Evolutionary conservation across 2,329 filamentous ascomycete genomes (phyloP).

Genomic region (Paecilomyces sp.): DNA sequence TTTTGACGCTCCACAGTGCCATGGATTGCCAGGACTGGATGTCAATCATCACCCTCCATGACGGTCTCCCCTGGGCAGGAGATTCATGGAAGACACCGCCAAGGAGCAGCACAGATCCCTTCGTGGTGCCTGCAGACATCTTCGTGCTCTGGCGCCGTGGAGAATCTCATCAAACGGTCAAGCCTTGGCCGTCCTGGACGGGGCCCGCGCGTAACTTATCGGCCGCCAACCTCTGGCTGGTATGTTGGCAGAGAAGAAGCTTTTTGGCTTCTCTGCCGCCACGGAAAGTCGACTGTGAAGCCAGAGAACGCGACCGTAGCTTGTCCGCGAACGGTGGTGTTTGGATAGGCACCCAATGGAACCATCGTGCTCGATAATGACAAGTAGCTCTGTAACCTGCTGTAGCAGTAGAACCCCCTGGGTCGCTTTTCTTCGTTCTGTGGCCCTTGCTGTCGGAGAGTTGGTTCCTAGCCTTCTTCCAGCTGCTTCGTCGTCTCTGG

Average conservation of each 20-base stretch:
- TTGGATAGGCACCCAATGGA: background rate
- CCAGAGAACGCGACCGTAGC: background rate
- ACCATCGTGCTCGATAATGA: background rate
- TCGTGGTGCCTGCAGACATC: background rate
- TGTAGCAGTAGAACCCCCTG: background rate
- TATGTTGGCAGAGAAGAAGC: background rate
- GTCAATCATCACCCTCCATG: background rate
- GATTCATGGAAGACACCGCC: background rate
- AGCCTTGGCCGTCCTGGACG: background rate
- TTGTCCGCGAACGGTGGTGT: background rate
- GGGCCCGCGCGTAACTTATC: background rate
- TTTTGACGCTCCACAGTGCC: background rate
- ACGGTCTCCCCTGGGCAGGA: background rate
- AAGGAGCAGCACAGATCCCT: background rate
- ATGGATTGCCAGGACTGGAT: background rate
- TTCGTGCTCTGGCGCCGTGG: background rate
- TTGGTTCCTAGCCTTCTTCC: background rate
- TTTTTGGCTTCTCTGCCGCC: background rate
- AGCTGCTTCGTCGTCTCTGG: too few relatives aligned
- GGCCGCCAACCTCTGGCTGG: background rate
- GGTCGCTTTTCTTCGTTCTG: background rate
- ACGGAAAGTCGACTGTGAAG: background rate
- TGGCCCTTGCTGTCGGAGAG: background rate
- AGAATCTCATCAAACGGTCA: background rate
- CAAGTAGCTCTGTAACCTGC: background rate